Evolutionary conservation across 176 grass and related monocot genomes (phyloP), one percentile per base, ranked within the genome.

Genomic region (Avena insularis): DNA sequence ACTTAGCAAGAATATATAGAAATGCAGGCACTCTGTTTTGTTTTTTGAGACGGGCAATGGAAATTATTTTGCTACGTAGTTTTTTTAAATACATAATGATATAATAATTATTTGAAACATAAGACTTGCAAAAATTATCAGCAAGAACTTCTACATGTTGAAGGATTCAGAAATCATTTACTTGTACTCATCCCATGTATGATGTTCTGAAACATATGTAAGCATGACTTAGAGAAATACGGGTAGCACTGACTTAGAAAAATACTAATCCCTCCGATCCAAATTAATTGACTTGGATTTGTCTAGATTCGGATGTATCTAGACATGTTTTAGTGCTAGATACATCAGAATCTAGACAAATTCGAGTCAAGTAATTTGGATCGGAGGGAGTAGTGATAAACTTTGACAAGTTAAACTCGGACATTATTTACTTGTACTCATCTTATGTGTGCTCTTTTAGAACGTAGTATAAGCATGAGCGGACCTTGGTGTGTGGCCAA

Each of bases 401-500:
- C 16, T 71, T 51, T 80, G 66, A 23, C 19, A 61, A 38, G 14
- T 36, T 83, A 13, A 78, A 49, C 72, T 16, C 54, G 25, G 17
- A 46, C 36, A 84, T 48, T 21, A 48, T 84, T 74, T 61, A 59
- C 69, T 27, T 61, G 36, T 60, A 60, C 56, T 72, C 16, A 72
- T 80, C 38, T 48, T 17, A 71, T 33, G 53, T 68, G 73, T 71
- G 64, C 76, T 70, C 38, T 36, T 64, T 75, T 56, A 1, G 25
- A 83, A 59, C 9, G 57, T 83, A 48, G 10, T 63, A 45, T 68
- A 91, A 77, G 19, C 49, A 85, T 40, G 60, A 2, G 20, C 64
- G 21, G 81, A 99, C 97, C 97, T 99, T 99, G 83, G 94, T 99
- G 80, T 99, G 97, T 11, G 97, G 94, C 97, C 97, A 99, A 89